Evolutionary conservation across 164 flowering plant genomes (phyloP), one percentile per base, ranked within the genome.

Genomic region (Chimonanthus praecox): DNA sequence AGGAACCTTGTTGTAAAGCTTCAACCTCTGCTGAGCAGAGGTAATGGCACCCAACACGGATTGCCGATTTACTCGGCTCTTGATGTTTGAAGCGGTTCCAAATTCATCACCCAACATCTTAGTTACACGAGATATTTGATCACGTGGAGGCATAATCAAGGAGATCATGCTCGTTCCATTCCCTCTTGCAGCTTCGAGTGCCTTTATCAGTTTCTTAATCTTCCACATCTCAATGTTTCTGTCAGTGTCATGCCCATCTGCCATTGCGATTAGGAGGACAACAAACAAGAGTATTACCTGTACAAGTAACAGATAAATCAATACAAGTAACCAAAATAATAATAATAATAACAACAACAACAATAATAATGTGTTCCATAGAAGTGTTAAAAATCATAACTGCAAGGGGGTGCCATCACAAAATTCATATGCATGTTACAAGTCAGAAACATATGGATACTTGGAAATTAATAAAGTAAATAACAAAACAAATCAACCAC

Each of bases 101-200:
- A 72, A 72, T 50, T 72, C 74, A 64, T 72, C 74, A 18, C 74
- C 74, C 11, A 72, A 21, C 74, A 72, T 72, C 33, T 72, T 72
- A 48, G 74, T 72, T n/a, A 72, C 74, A 13, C 74, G 21, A 63
- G 74, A 46, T 6, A 72, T 64, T 64, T 72, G 74, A 48, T 72
- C 74, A 16, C 74, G 68, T n/a, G 74, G 74, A 7, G 74, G 74
- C 74, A 72, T 72, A 49, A 72, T 72, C 58, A 72, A 33, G 48
- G 74, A 72, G 68, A 72, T 72, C 74, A 72, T 72, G 69, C 74
- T 72, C 4, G 68, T 72, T 58, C 74, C 74, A 72, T 72, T 72
- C 21, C 74, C 74, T 13, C 74, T 63, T 47, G 74, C 74, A 47
- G 74, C 67, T 49, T 72, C 74, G 6, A 72, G 33, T 9, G 74